phyloP scores from a whole-genome alignment of 2,329 filamentous ascomycete species.

The Penicillium rolfsii region DNA sequence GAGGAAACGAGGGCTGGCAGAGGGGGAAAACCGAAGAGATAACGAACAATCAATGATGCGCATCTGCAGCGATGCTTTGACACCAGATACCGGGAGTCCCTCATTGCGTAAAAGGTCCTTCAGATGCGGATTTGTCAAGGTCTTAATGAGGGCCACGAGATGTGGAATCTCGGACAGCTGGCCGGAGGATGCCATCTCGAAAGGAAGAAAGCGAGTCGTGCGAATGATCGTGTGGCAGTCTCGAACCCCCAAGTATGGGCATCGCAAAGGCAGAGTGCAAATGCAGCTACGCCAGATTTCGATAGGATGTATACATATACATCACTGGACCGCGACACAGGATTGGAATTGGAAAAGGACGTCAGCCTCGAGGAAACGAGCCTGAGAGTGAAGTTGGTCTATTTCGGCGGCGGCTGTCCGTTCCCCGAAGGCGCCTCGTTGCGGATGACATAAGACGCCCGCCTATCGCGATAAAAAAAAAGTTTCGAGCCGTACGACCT shows the following conservation, averaged over 20 bases:
- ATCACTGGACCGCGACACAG: conserved; percentile 29
- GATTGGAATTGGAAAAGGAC: neutral
- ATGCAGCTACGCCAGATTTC: conserved; percentile 27
- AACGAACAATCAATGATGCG: conserved; percentile 78
- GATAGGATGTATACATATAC: conserved; percentile 29
- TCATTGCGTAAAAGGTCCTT: conserved; percentile 76
- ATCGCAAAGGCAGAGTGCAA: conserved; percentile 28
- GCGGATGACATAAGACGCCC: conserved; percentile 41
- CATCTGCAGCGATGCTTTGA: conserved; percentile 79
- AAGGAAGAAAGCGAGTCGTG: neutral
- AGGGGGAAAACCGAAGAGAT: conserved; percentile 7
- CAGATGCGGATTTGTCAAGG: conserved; percentile 67
- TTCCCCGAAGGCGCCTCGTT: conserved; percentile 13
- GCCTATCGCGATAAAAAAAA: conserved; percentile 25
- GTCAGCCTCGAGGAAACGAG: neutral
- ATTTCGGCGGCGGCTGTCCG: conserved; percentile 4
- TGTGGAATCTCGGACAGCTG: conserved; percentile 46
- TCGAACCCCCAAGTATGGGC: conserved; percentile 12
- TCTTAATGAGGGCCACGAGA: conserved; percentile 55
- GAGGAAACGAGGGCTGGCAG: neutral
- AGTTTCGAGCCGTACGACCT: conserved; percentile 4
- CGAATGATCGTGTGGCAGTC: conserved; percentile 6
- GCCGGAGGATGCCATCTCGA: conserved; percentile 43
- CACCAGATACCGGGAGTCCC: conserved; percentile 74
- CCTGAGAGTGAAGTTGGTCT: neutral